phyloP scores from a whole-genome alignment of 2,329 filamentous ascomycete genomes.

The Periglandula ipomoeae region DNA sequence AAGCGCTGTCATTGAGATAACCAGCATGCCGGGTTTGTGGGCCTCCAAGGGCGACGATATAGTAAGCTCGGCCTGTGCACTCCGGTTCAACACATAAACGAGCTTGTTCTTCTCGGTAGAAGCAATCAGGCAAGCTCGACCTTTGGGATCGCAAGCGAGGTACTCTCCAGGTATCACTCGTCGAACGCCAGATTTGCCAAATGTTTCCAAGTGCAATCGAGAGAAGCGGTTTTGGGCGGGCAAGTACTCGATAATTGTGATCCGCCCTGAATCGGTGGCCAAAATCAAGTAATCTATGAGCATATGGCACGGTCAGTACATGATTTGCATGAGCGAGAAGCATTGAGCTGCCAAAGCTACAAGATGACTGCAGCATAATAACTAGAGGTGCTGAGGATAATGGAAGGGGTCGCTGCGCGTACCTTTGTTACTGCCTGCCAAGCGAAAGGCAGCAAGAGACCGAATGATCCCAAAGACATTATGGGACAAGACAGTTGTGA shows the following conservation, averaged over 20 bases:
- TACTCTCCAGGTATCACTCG: conserved; percentile 94
- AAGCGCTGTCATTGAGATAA: conserved; percentile 77
- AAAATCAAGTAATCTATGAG: conserved; percentile 86
- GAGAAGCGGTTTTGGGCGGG: conserved; percentile 79
- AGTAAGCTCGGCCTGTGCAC: conserved; percentile 86
- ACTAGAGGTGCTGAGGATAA: background rate
- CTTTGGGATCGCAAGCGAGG: conserved; percentile 89
- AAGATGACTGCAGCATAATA: background rate
- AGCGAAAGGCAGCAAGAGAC: conserved; percentile 75
- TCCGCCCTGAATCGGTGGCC: conserved; percentile 88
- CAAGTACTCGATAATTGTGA: conserved; percentile 88
- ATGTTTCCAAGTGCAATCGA: conserved; percentile 90
- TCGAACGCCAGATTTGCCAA: conserved; percentile 91
- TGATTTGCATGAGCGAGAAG: no score
- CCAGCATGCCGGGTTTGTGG: conserved; percentile 83
- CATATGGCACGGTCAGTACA: conserved; percentile 16
- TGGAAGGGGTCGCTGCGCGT: conserved; percentile 16
- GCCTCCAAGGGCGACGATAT: conserved; percentile 97
- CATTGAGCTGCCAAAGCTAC: no score
- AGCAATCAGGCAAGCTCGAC: conserved; percentile 86
- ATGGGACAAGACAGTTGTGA: conserved; percentile 78
- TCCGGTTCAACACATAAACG: conserved; percentile 95
- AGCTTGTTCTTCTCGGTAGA: conserved; percentile 99
- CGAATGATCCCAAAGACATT: conserved; percentile 96
- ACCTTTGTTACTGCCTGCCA: conserved; percentile 96